Base-by-base conservation (phyloP, 768 basidiomycete species). In the Tricholoma sp. region DNA sequence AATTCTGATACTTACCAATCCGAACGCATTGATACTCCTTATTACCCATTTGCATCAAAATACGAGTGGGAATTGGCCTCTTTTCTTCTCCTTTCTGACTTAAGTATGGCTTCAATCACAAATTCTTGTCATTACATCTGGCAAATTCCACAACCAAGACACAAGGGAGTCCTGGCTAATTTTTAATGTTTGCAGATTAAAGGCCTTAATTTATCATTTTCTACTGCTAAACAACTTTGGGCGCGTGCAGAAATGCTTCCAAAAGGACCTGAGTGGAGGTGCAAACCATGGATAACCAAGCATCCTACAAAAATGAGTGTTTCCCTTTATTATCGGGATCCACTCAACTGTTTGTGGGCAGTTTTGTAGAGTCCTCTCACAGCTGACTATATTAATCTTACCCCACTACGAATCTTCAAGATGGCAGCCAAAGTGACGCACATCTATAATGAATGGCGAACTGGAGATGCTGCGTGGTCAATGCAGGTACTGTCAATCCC, bases 1-100 rank as follows among this genome's bases (percentile, higher is more conserved):
- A 39, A 69, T 39, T 16, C 32, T 14, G 69, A 74, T 49, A 12
- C 59, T 29, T 58, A 64, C 59, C 59, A 67, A 4, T 22, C 53
- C 0, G n/a, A 65, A 22, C 29, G 67, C 10, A 50, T 27, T 16
- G 19, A 59, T 0, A 72, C 71, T 49, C 47, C 66, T 0, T 72
- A 66, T 52, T 74, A 71, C 51, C 74, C 70, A 14, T 76, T 71
- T 57, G 57, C 63, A 6, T 65, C 63, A 11, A 55, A 60, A 14
- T 57, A 55, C 0, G 72, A 76, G 50, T 74, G 72, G 72, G 63
- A 73, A 59, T 32, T 73, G 4, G 70, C 63, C 7, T 64, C 58
- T 5, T 74, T 67, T 58, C 63, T 74, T 0, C 54, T 67, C 16
- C 56, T 53, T 4, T 70, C 67, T 5, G 46, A 58, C 18, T 55